A percentile compares a stretch with the other conserved stretches of the same genome.
Conservation (phyloP, 768 basidiomycete genomes). For the Agaricus sinodeliciosus region DNA sequence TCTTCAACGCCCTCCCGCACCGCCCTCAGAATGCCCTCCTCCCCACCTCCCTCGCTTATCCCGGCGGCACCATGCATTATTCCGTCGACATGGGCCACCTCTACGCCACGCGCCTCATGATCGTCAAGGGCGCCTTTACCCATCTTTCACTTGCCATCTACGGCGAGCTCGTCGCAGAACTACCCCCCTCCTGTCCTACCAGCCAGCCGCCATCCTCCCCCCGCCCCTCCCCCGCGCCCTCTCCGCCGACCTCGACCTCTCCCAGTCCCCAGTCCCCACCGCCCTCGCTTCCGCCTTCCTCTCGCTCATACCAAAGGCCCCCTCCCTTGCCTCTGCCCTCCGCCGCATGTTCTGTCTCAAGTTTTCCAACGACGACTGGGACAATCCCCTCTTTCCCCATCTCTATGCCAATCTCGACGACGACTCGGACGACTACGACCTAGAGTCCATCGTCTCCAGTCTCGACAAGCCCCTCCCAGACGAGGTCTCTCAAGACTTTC, state of each 20-base stretch:
- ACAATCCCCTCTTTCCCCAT: conserved; percentile 65
- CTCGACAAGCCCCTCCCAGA: conserved; percentile 56
- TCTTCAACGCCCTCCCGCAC: conserved; percentile 65
- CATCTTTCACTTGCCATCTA: conserved; percentile 60
- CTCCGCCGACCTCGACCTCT: conserved; percentile 50
- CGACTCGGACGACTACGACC: conserved; percentile 43
- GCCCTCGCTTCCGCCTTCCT: conserved; percentile 56
- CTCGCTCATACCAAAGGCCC: conserved; percentile 51
- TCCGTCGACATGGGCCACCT: conserved; percentile 59
- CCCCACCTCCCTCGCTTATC: conserved; percentile 64
- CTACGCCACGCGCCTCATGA: conserved; percentile 75
- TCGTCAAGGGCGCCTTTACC: conserved; percentile 70
- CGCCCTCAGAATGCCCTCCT: conserved; percentile 67
- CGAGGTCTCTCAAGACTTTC: conserved; percentile 39
- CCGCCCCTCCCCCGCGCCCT: conserved; percentile 30
- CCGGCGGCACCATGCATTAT: conserved; percentile 63
- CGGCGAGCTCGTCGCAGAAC: conserved; percentile 48
- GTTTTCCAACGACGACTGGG: conserved; percentile 76
- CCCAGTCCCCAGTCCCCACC: conserved; percentile 53
- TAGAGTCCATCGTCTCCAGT: conserved; percentile 49
- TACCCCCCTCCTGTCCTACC: conserved; percentile 31
- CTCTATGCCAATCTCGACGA: conserved; percentile 55
- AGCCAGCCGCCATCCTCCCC: conserved; percentile 32
- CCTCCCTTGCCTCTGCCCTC: conserved; percentile 57
- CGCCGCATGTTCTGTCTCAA: conserved; percentile 78